phyloP scores from a whole-genome alignment of 192 early-diverging fungal species.

The Obelidium mucronatum region DNA sequence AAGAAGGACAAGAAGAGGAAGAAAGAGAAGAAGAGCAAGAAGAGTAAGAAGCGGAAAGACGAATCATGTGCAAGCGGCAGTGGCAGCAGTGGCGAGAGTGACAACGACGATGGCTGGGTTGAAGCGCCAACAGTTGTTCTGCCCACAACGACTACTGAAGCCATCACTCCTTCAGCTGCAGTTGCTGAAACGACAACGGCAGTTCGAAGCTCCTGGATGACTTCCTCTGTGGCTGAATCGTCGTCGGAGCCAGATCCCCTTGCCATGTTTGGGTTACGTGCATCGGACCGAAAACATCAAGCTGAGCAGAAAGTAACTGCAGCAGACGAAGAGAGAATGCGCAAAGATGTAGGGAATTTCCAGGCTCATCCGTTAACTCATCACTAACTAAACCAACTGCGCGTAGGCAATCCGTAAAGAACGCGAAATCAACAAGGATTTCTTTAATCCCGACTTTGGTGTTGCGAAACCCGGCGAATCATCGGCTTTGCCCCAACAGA shows the following conservation, averaged over 20 bases:
- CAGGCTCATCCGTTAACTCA: not conserved
- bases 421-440: conserved; percentile 54
- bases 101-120: conserved; percentile 42
- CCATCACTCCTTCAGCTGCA: not conserved
- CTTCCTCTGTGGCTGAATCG: not conserved
- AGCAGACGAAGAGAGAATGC: conserved; percentile 28
- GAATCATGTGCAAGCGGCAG: too few species aligned
- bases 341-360: conserved; percentile 35
- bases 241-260: not conserved
- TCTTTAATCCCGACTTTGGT: conserved; percentile 30
- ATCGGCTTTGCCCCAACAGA: not conserved
- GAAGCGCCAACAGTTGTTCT: conserved; percentile 25
- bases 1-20: conserved; percentile 43
- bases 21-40: conserved; percentile 42
- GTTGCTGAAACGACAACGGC: conserved; percentile 7
- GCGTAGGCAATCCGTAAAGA: conserved; percentile 35
- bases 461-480: not conserved
- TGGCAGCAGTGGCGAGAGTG: conserved; percentile 18
- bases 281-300: conserved; percentile 14
- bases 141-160: not conserved
- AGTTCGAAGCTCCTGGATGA: conserved; percentile 49
- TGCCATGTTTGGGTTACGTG: conserved; percentile 16
- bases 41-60: not conserved
- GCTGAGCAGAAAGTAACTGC: not conserved
- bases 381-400: not conserved